These are phyloP conservation scores for Pyrenula massariospora DNA, from an alignment of 495 filamentous ascomycete genomes.

Conservation along the genomic window DNA sequence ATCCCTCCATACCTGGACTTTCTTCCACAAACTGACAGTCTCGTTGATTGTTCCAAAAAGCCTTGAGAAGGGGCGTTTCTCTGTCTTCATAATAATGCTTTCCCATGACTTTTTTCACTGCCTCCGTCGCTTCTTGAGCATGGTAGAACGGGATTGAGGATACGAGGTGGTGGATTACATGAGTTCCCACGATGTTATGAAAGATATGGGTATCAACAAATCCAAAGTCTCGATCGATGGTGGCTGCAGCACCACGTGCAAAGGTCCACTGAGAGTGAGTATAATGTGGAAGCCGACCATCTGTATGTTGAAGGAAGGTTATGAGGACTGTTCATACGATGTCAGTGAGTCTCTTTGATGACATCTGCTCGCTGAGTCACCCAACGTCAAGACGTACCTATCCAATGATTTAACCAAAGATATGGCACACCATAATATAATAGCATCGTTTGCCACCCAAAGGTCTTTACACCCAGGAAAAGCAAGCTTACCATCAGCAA, in stretches of 20 bases:
- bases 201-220: slow-evolving; percentile 66
- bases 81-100: slow-evolving; percentile 46
- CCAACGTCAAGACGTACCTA: slow-evolving; percentile 14
- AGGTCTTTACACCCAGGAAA: slow-evolving; percentile 17
- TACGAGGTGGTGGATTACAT: slow-evolving; percentile 74
- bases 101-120: slow-evolving; percentile 69
- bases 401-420: slow-evolving; percentile 39
- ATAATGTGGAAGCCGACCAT: slow-evolving; percentile 70
- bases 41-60: slow-evolving; percentile 3
- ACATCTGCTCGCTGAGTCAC: not conserved
- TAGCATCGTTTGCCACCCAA: slow-evolving; percentile 25
- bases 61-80: not conserved
- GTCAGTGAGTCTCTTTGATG: not conserved
- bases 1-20: not conserved
- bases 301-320: slow-evolving; percentile 78
- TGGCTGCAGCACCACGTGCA: slow-evolving; percentile 65
- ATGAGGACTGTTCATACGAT: slow-evolving; percentile 38
- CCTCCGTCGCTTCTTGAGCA: slow-evolving; percentile 68
- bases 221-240: slow-evolving; percentile 73
- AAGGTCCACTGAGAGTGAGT: slow-evolving; percentile 60
- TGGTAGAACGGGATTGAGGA: slow-evolving; percentile 73
- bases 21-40: slow-evolving; percentile 5
- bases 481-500: slow-evolving; percentile 18
- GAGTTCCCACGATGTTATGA: slow-evolving; percentile 74
- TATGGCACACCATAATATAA: slow-evolving; percentile 31